These are phyloP conservation scores for Leishmania martiniquensis DNA, from an alignment of 208 protist genomes.

Conservation along the genomic window DNA sequence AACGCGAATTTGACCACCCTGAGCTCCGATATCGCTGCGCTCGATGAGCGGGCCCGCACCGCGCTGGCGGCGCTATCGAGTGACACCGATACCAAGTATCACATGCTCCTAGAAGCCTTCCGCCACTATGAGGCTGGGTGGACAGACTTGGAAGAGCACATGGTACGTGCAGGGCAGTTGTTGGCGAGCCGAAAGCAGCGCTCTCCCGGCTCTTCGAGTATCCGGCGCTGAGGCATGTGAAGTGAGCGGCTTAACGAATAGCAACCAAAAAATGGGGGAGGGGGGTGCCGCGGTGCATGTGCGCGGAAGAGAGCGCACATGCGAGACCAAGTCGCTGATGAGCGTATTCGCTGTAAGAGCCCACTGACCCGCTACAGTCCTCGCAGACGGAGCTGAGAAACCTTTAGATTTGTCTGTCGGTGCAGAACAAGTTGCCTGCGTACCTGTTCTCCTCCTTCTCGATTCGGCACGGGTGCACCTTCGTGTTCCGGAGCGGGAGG, in stretches of 20 bases:
- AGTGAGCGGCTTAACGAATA: not conserved
- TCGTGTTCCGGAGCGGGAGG: not conserved
- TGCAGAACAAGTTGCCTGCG: not conserved
- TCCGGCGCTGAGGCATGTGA: constrained; percentile 9
- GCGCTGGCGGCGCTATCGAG: constrained; percentile 40
- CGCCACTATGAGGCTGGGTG: constrained; percentile 70
- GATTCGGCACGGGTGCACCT: not conserved
- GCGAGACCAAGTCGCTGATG: no score
- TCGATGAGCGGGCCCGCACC: constrained; percentile 49
- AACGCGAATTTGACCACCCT: constrained; percentile 41
- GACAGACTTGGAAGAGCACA: constrained; percentile 75
- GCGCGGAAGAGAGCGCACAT: not conserved
- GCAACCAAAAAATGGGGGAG: not conserved
- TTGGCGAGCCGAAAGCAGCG: constrained; percentile 47
- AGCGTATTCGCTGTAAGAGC: not conserved
- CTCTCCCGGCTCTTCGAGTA: constrained; percentile 18
- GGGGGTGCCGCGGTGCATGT: not conserved
- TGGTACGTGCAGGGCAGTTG: constrained; percentile 72
- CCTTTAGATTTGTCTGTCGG: not conserved
- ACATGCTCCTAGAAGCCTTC: constrained; percentile 64
- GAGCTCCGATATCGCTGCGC: constrained; percentile 37
- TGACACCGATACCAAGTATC: constrained; percentile 66
- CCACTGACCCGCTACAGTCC: not conserved
- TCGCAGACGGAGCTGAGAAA: not conserved
- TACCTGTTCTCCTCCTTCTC: not conserved